Conservation (phyloP, 2,329 filamentous ascomycete genomes). For the Penicillium occitanis region DNA sequence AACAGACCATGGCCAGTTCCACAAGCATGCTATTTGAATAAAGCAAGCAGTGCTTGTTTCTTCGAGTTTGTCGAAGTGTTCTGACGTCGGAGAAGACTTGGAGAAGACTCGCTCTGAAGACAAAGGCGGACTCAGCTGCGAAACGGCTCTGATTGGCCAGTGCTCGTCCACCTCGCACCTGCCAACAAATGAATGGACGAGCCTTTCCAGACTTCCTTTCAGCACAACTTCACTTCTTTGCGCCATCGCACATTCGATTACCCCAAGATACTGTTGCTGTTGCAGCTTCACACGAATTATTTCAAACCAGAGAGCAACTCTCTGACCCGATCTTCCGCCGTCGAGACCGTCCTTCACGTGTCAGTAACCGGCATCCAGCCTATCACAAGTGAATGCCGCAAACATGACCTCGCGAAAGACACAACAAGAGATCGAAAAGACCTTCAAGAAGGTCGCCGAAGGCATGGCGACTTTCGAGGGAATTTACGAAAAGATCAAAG, state of each 20-base stretch:
- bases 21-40: background rate
- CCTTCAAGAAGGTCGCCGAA: constrained; percentile 97
- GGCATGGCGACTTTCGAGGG: constrained; percentile 87
- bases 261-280: background rate
- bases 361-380: constrained; percentile 5
- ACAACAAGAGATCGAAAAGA: constrained; percentile 97
- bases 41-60: background rate
- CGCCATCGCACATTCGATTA: constrained; percentile 12
- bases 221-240: constrained; percentile 16
- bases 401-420: constrained; percentile 94
- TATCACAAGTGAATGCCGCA: constrained; percentile 26
- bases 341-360: background rate
- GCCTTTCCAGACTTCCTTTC: constrained; percentile 9
- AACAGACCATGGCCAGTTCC: background rate
- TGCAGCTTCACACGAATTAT: background rate
- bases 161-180: background rate
- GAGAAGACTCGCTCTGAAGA: background rate
- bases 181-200: constrained; percentile 11
- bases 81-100: background rate
- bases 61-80: background rate
- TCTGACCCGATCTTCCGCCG: constrained; percentile 1
- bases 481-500: constrained; percentile 97
- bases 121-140: constrained; percentile 2
- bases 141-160: background rate
- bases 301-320: background rate